Evolutionary conservation across 768 basidiomycete species (phyloP), one percentile per base, ranked within the genome.

Genomic region (Candolleomyces eurysporus): DNA sequence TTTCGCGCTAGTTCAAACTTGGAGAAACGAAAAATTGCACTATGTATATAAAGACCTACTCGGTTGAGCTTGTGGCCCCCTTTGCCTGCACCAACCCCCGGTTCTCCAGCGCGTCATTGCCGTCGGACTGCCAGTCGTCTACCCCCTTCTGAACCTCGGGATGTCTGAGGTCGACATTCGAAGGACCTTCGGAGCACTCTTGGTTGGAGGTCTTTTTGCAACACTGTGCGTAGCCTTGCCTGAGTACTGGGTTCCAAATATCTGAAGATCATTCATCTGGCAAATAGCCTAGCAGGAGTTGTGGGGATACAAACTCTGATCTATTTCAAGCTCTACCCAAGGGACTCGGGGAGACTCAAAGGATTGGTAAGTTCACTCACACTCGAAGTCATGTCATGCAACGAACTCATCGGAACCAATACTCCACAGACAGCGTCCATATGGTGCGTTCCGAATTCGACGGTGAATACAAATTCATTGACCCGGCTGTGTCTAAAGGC

Each of bases 161-260:
- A 48, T 59, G 31, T 56, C 60, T 21, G 71, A 72, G 70, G 61
- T 67, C 48, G 71, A 73, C 52, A 67, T 79, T 43, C 63, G 73
- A 31, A 67, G 61, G 49, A 75, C 76, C 16, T 75, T 71, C 58
- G 78, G 78, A 31, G 73, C 78, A 4, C 65, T 79, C 1, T 66
- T 79, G 17, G 19, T 78, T 13, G 78, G 78, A 3, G 76, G 73
- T 1, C 67, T 78, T 8, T 69, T 72, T 45, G 73, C 76, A 9
- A 71, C 76, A 17, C 46, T 74, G 78, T 78, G 54, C n/a, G 74
- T 68, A 17, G 19, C 10, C n/a, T 13, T 36, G 31, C 22, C 10
- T 49, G 4, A 2, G n/a, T 8, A 39, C 7, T 42, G n/a, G 26
- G 4, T n/a, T 26, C 26, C 26, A 26, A 26, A 26, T 26, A 26